Percentiles rank a stretch among this genome's conserved stretches.
These are phyloP conservation scores for Yamadazyma mexicana DNA, from an alignment of 1,139 yeast genomes.

Conservation along the genomic window DNA sequence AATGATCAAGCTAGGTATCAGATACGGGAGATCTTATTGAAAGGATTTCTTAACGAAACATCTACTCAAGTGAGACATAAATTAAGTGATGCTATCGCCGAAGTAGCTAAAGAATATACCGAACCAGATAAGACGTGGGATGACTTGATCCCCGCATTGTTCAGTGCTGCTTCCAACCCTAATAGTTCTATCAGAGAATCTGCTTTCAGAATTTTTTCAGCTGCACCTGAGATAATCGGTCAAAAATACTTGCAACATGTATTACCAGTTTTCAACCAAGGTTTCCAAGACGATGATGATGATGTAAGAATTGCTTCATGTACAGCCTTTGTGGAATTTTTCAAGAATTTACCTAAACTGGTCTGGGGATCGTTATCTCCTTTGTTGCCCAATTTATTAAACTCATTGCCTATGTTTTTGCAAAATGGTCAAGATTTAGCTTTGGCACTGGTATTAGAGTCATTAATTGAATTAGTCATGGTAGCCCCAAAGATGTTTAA, in stretches of 20 bases:
- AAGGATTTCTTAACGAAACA: conserved; percentile 68
- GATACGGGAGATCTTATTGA: conserved; percentile 64
- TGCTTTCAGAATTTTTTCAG: conserved; percentile 82
- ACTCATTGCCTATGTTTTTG: conserved; percentile 82
- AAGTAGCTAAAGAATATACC: conserved; percentile 72
- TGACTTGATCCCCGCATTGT: conserved; percentile 71
- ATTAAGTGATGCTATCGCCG: conserved; percentile 91
- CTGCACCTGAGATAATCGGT: conserved; percentile 79
- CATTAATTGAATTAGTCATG: conserved; percentile 85
- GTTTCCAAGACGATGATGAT: conserved; percentile 77
- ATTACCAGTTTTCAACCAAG: conserved; percentile 71
- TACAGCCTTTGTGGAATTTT: conserved; percentile 88
- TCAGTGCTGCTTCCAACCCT: conserved; percentile 61
- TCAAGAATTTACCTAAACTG: conserved; percentile 74
- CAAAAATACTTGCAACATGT: conserved; percentile 54
- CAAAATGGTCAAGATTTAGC: conserved; percentile 78
- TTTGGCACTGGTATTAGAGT: conserved; percentile 82
- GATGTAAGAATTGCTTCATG: conserved; percentile 90
- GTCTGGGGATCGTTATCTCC: conserved; percentile 78
- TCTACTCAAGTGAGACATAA: conserved; percentile 82
- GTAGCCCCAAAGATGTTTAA: conserved; percentile 93
- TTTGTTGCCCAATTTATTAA: conserved; percentile 77
- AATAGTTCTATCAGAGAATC: conserved; percentile 84
- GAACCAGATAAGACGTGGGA: conserved; percentile 64
- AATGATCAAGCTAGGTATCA: conserved; percentile 59